Conservation (phyloP, 2,329 filamentous ascomycete genomes). For the Drechslerella stenobrocha region DNA sequence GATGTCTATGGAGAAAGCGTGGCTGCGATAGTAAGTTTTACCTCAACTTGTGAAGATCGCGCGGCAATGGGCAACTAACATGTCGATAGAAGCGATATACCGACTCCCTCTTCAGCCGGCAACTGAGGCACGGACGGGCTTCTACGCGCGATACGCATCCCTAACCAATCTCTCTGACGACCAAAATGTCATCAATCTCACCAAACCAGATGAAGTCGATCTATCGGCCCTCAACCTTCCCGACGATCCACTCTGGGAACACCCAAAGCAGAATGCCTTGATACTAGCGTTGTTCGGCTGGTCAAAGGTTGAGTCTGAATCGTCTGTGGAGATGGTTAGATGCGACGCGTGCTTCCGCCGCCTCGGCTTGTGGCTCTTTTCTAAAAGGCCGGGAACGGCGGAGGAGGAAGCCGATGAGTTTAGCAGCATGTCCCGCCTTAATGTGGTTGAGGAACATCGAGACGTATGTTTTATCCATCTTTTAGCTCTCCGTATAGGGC, state of each 20-base stretch:
- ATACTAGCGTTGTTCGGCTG: slow-evolving; percentile 73
- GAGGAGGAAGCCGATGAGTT: slow-evolving; percentile 62
- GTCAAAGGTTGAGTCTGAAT: slow-evolving; percentile 66
- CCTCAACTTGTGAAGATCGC: background rate
- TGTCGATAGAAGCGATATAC: slow-evolving; percentile 63
- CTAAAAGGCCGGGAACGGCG: slow-evolving; percentile 68
- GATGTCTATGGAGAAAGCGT: slow-evolving; percentile 81
- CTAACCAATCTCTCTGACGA: slow-evolving; percentile 62
- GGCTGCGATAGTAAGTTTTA: slow-evolving; percentile 76
- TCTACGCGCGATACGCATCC: slow-evolving; percentile 57
- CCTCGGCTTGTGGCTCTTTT: slow-evolving; percentile 92
- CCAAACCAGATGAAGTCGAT: slow-evolving; percentile 50
- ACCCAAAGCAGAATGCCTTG: slow-evolving; percentile 66
- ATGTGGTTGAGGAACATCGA: slow-evolving; percentile 72
- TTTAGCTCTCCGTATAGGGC: slow-evolving; percentile 14
- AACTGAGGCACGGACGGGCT: slow-evolving; percentile 55
- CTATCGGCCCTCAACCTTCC: slow-evolving; percentile 42
- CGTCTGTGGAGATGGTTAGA: slow-evolving; percentile 62
- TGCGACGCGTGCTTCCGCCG: slow-evolving; percentile 86
- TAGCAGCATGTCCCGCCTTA: slow-evolving; percentile 68
- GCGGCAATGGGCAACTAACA: slow-evolving; percentile 50
- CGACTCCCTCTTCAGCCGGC: slow-evolving; percentile 60
- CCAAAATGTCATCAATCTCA: slow-evolving; percentile 55
- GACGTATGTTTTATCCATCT: slow-evolving; percentile 57
- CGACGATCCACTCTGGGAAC: slow-evolving; percentile 47